These are phyloP conservation scores for Endotrypanum monterogeii DNA, from an alignment of 208 protist genomes.

Conservation along the genomic window DNA sequence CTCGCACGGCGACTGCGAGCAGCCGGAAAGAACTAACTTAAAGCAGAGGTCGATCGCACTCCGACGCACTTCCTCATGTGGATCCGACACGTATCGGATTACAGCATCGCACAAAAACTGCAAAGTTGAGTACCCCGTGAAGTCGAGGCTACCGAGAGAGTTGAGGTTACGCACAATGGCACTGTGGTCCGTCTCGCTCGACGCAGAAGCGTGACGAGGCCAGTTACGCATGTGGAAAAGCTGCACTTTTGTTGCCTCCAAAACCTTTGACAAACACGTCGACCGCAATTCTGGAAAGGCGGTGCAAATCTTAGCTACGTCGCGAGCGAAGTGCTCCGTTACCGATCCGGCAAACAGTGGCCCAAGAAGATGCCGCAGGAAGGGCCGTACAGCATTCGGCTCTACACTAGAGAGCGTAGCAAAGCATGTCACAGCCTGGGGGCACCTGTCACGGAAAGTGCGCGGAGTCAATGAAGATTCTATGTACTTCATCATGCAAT, in stretches of 20 bases:
- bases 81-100: slow-evolving; percentile 75
- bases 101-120: slow-evolving; percentile 86
- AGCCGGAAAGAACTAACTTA: slow-evolving; percentile 86
- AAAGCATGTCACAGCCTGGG: slow-evolving; percentile 85
- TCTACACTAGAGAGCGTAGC: slow-evolving; percentile 70
- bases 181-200: slow-evolving; percentile 32
- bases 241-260: slow-evolving; percentile 79
- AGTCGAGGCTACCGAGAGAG: slow-evolving; percentile 77
- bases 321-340: slow-evolving; percentile 72
- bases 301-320: slow-evolving; percentile 84
- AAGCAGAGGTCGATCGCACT: slow-evolving; percentile 89
- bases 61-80: slow-evolving; percentile 86
- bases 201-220: slow-evolving; percentile 9
- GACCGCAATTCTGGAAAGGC: slow-evolving; percentile 90
- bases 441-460: slow-evolving; percentile 60
- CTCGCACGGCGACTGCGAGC: slow-evolving; percentile 73
- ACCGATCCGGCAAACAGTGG: slow-evolving; percentile 75
- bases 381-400: slow-evolving; percentile 77
- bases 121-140: slow-evolving; percentile 87
- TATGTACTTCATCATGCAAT: slow-evolving; percentile 82
- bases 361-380: slow-evolving; percentile 72
- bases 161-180: slow-evolving; percentile 65
- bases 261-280: slow-evolving; percentile 86
- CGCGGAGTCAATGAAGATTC: slow-evolving; percentile 58
- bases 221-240: slow-evolving; percentile 44